A percentile compares a stretch with the other conserved stretches of the same genome.
These are phyloP conservation scores for Coccomyxa sp. DNA, from an alignment of 139 green algal genomes.

Conservation along the genomic window DNA sequence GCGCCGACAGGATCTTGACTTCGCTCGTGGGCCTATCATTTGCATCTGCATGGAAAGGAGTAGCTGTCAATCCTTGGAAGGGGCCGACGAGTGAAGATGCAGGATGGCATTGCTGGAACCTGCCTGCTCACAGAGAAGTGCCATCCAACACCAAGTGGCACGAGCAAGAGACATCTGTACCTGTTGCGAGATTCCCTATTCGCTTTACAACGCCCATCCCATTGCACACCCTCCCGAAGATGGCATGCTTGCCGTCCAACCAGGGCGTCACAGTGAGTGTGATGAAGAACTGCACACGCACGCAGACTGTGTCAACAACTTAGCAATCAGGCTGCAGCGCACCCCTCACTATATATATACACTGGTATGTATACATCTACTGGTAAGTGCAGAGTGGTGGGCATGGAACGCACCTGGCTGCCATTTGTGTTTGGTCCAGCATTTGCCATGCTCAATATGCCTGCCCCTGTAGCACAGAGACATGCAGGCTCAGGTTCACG, in stretches of 20 bases:
- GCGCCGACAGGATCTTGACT: slow-evolving; percentile 54
- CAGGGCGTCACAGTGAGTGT: slow-evolving; percentile 76
- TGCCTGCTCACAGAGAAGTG: neutral
- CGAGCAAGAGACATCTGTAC: too few species aligned
- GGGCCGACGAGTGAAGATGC: neutral
- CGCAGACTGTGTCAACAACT: too few species aligned
- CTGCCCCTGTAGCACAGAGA: slow-evolving; percentile 69
- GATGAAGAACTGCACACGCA: slow-evolving; percentile 84
- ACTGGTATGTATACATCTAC: neutral
- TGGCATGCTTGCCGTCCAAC: slow-evolving; percentile 95
- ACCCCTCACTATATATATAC: neutral
- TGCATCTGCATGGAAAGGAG: slow-evolving; percentile 24
- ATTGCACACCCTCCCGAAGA: slow-evolving; percentile 88
- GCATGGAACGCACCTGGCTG: slow-evolving; percentile 13
- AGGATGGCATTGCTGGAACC: neutral
- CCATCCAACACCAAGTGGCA: too few species aligned
- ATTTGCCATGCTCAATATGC: slow-evolving; percentile 88
- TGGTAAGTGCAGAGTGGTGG: neutral
- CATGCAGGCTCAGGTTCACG: too few species aligned
- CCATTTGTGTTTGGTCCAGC: slow-evolving; percentile 53
- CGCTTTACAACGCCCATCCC: slow-evolving; percentile 89
- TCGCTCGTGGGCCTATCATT: slow-evolving; percentile 63
- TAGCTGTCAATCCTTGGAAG: neutral
- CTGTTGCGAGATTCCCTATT: slow-evolving; percentile 78
- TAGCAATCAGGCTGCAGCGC: too few species aligned